Conservation (phyloP, 257 asterid genomes). For the Solanum lycopersicoides region DNA sequence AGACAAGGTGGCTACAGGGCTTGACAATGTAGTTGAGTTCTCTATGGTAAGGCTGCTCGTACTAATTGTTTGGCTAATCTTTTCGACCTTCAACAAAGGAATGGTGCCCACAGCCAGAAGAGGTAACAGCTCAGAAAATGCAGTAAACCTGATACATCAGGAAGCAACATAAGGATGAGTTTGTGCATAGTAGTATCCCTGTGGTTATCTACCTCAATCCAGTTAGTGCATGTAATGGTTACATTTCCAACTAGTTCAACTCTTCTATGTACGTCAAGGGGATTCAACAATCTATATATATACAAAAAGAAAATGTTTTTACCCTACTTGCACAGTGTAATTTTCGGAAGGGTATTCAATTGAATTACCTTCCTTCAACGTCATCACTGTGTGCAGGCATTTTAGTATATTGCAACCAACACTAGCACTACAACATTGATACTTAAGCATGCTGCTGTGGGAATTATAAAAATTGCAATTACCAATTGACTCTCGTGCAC, state of each 20-base stretch:
- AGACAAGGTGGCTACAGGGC: slow-evolving; percentile 50
- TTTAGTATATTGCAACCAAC: not conserved
- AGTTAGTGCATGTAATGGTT: not conserved
- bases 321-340: not conserved
- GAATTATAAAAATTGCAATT: not conserved
- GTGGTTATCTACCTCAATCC: too few relatives aligned
- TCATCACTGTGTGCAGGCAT: not conserved
- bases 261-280: not conserved
- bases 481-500: not conserved
- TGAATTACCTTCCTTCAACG: not conserved
- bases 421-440: not conserved
- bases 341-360: not conserved
- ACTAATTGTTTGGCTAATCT: slow-evolving; percentile 62
- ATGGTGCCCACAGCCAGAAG: slow-evolving; percentile 66
- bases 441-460: not conserved
- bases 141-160: slow-evolving; percentile 65
- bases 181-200: too few relatives aligned
- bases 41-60: slow-evolving; percentile 57
- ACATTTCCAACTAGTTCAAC: not conserved
- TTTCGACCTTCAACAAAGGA: slow-evolving; percentile 74
- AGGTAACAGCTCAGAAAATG: slow-evolving; percentile 84
- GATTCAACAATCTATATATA: not conserved
- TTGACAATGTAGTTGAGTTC: slow-evolving; percentile 51
- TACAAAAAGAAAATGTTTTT: not conserved
- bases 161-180: slow-evolving; percentile 1